Conservation (phyloP, 2,329 filamentous ascomycete species). For the Metarhizium robertsii region DNA sequence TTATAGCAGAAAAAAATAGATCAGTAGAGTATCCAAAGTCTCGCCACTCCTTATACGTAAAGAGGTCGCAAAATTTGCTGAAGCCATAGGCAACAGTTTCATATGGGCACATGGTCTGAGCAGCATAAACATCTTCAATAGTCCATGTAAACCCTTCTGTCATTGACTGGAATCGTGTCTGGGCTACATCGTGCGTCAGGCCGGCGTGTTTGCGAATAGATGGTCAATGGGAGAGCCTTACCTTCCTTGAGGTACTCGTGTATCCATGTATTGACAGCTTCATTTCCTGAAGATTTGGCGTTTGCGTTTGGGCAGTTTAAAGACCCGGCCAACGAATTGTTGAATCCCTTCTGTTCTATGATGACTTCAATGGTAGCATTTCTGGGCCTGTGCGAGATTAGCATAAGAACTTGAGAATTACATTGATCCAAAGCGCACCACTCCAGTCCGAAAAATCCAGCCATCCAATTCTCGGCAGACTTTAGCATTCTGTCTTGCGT, state of each 20-base stretch:
- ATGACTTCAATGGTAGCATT: conserved; percentile 66
- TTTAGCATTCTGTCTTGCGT: conserved; percentile 72
- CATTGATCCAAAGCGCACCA: conserved; percentile 33
- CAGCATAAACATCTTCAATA: conserved; percentile 52
- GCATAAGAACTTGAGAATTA: not conserved
- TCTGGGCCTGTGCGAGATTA: conserved; percentile 36
- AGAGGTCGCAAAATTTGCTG: conserved; percentile 64
- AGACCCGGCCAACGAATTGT: conserved; percentile 63
- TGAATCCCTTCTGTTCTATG: conserved; percentile 54
- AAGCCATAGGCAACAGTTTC: conserved; percentile 71
- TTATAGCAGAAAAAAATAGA: conserved; percentile 51
- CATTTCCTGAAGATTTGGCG: conserved; percentile 39
- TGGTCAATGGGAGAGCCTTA: conserved; percentile 12
- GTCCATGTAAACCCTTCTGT: conserved; percentile 55
- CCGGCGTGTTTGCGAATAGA: not conserved
- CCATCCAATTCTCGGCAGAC: conserved; percentile 67
- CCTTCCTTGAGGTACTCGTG: conserved; percentile 54
- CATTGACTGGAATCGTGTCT: conserved; percentile 46
- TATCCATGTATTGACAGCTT: conserved; percentile 51
- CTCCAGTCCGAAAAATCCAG: conserved; percentile 68
- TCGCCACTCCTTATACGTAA: conserved; percentile 66
- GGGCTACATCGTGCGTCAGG: conserved; percentile 31
- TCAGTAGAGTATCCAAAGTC: conserved; percentile 65
- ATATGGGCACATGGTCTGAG: conserved; percentile 66
- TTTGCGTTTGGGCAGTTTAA: conserved; percentile 55